Evolutionary conservation across 108 stramenopile genomes (phyloP), one percentile per base, ranked within the genome.

Genomic region (Stephanodiscus triporus): DNA sequence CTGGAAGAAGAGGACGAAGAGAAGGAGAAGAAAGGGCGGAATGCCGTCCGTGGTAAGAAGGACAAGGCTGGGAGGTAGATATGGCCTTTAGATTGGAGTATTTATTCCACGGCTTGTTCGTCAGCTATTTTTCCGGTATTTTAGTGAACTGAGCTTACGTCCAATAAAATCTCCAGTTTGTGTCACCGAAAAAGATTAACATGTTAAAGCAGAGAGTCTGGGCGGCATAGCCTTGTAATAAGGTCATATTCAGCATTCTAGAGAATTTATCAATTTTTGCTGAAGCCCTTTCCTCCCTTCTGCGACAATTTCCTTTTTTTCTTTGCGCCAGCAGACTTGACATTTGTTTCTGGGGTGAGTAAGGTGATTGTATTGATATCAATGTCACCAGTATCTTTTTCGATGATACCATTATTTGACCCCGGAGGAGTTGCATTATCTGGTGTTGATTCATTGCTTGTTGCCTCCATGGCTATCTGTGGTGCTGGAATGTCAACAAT

Each of bases 1-100:
- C 36, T 94, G 34, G 81, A 82, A 58, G 88, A 87, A 65, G 73
- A 77, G 29, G 84, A 86, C 9, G 83, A 78, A 3, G 71, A 43
- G 26, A 26, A 51, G 17, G 73, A 63, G 37, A 68, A 38, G 49
- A 64, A 64, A 37, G 23, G 43, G 0, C 11, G 43, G 13, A 17
- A 45, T 45, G 14, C 43, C 16, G 43, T 14, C 43, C 43, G 43
- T 45, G 43, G 43, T 17, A 45, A 16, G 43, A 45, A 45, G 43
- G 43, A 45, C 13, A 17, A 11, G 43, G 14, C 43, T 45, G 43
- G 14, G 14, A 14, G 43, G 43, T 45, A 45, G 43, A 14, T 14
- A 40, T 40, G 40, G 43, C 3, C 43, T 16, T 45, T 45, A 16
- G 14, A 45, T 17, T 45, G 43, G 14, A 16, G 14, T 45, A 3